These are phyloP conservation scores for Conoideocrella luteorostrata DNA, from an alignment of 2,329 filamentous ascomycete genomes.

Conservation along the genomic window DNA sequence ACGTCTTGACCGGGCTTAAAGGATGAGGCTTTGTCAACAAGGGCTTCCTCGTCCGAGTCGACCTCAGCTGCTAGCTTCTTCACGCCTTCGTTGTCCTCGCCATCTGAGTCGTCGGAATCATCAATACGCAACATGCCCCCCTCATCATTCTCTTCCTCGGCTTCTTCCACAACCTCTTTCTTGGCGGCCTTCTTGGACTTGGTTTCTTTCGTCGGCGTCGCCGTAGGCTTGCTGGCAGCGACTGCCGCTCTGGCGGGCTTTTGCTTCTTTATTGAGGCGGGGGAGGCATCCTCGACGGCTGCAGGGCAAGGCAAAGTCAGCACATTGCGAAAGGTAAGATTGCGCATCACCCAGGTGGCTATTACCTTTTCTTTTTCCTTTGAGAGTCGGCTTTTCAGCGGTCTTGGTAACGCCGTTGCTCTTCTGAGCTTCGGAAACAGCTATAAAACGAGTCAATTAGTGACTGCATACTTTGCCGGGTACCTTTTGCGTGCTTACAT, in stretches of 20 bases:
- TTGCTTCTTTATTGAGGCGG: slow-evolving; percentile 30
- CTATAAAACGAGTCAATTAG: slow-evolving; percentile 17
- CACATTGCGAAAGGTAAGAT: too few species aligned
- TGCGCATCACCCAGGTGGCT: neutral
- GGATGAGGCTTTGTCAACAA: slow-evolving; percentile 25
- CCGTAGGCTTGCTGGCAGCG: slow-evolving; percentile 2
- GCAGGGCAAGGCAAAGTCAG: slow-evolving; percentile 12
- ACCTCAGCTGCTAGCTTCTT: slow-evolving; percentile 37
- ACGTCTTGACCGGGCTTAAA: slow-evolving; percentile 45
- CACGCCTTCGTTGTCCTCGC: slow-evolving; percentile 35
- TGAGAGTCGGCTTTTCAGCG: slow-evolving; percentile 27
- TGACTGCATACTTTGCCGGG: neutral
- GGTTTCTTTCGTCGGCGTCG: slow-evolving; percentile 8
- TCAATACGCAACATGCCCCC: slow-evolving; percentile 25
- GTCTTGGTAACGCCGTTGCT: slow-evolving; percentile 18
- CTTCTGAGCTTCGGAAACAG: slow-evolving; percentile 23
- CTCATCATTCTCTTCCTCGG: slow-evolving; percentile 21
- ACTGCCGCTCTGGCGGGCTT: slow-evolving; percentile 8
- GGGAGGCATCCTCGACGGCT: slow-evolving; percentile 27
- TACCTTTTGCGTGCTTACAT: slow-evolving; percentile 15
- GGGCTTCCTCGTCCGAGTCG: slow-evolving; percentile 39
- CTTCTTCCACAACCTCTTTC: slow-evolving; percentile 16
- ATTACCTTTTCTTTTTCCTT: slow-evolving; percentile 28
- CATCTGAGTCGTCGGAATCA: slow-evolving; percentile 28
- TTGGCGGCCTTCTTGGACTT: slow-evolving; percentile 27